Evolutionary conservation across 345 rosid species (phyloP).

Genomic region (Acer yangbiense): DNA sequence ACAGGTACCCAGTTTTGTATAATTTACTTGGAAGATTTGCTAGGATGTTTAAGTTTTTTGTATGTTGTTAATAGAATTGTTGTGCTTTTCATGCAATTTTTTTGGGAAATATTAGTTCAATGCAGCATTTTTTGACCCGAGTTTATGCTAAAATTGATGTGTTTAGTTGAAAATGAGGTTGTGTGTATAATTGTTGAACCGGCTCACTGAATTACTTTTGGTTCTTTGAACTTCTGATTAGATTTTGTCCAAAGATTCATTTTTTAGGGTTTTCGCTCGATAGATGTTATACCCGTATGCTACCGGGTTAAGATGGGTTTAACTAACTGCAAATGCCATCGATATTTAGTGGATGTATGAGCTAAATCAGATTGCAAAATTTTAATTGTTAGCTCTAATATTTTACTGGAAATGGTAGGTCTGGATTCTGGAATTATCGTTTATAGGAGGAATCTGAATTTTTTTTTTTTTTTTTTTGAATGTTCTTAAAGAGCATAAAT

Average conservation of each 20-base stretch:
- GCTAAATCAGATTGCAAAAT: neutral
- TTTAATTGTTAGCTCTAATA: neutral
- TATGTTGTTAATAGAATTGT: neutral
- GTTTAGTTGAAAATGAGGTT: too few relatives aligned
- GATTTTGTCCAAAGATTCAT: neutral
- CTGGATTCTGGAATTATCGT: neutral
- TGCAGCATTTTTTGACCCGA: too few relatives aligned
- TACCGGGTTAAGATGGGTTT: neutral
- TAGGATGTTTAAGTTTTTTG: too few relatives aligned
- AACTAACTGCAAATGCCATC: neutral
- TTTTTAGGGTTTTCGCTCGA: neutral
- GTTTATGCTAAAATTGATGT: neutral
- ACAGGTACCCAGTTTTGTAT: slow-evolving; percentile 38
- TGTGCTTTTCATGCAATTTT: neutral
- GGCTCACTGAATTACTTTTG: neutral
- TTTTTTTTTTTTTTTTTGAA: too few relatives aligned
- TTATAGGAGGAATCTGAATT: neutral
- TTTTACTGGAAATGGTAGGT: neutral
- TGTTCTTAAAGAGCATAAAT: neutral
- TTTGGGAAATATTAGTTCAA: neutral
- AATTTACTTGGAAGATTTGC: neutral
- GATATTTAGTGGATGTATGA: neutral
- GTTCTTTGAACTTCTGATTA: neutral
- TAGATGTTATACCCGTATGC: too few relatives aligned
- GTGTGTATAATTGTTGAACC: neutral